Conservation (phyloP, 257 asterid genomes). For the Paraleonurus japonicus region DNA sequence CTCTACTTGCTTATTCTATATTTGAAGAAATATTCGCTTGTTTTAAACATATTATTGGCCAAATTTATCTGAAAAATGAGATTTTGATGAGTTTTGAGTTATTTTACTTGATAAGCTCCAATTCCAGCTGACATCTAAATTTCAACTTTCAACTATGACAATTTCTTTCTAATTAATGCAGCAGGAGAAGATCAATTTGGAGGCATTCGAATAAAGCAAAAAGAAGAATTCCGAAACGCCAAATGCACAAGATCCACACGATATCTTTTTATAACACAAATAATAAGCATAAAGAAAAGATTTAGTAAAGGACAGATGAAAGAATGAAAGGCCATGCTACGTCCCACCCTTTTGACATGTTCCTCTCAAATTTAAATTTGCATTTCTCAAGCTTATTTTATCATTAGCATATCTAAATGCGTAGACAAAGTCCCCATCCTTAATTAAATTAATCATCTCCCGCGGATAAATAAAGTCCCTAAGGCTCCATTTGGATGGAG, state of each 20-base stretch:
- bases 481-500: too few species aligned
- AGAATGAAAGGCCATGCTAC: conserved; percentile 1
- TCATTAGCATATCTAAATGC: conserved; percentile 27
- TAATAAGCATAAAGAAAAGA: background rate
- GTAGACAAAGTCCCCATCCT: conserved; percentile 3
- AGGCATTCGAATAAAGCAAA: too few species aligned
- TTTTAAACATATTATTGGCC: background rate
- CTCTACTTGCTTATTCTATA: background rate
- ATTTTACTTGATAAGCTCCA: background rate
- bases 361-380: conserved; percentile 22
- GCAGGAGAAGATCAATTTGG: too few species aligned
- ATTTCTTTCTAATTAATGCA: too few species aligned
- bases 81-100: background rate
- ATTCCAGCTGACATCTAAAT: background rate
- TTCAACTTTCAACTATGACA: too few species aligned
- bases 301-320: background rate
- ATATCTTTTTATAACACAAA: background rate
- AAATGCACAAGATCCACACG: background rate
- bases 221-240: too few species aligned
- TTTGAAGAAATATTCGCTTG: background rate
- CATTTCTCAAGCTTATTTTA: conserved; percentile 14
- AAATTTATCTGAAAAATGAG: background rate
- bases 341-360: background rate
- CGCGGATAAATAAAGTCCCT: background rate
- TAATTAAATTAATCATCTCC: background rate